A percentile compares a stretch with the other conserved stretches of the same genome.
Conservation (phyloP, 148 eudicot genomes). For the Silene uniflora region DNA sequence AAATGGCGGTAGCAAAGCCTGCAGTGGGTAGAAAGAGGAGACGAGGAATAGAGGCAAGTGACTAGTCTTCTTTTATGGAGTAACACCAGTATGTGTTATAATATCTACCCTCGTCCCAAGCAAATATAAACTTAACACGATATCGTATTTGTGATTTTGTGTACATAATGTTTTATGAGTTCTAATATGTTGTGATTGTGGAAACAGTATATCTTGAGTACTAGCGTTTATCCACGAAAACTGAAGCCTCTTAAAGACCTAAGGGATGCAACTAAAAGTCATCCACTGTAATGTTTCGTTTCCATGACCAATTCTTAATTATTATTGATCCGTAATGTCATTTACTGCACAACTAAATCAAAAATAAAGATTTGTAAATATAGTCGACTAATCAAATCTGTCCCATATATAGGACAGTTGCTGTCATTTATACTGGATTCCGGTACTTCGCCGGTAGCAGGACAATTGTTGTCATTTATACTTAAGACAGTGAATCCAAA, state of each 20-base stretch:
- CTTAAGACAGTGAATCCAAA: constrained; percentile 34
- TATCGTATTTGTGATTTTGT: not conserved
- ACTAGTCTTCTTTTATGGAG: no score
- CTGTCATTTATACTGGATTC: no score
- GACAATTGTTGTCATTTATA: constrained; percentile 30
- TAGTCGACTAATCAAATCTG: not conserved
- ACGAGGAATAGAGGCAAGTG: no score
- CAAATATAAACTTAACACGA: no score
- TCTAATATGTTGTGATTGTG: not conserved
- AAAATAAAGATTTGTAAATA: not conserved
- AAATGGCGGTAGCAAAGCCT: no score
- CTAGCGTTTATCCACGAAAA: constrained; percentile 44
- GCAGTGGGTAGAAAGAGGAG: no score
- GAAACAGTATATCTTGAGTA: constrained; percentile 38
- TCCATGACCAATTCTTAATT: not conserved
- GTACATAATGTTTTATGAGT: not conserved
- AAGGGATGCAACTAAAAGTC: constrained; percentile 36
- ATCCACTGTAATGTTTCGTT: constrained; percentile 29
- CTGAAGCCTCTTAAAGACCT: constrained; percentile 37
- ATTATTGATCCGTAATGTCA: no score
- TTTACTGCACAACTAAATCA: no score
- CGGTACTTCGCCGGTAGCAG: constrained; percentile 34
- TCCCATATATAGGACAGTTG: constrained; percentile 21
- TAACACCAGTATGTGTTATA: no score
- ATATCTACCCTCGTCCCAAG: no score